Evolutionary conservation across 495 filamentous ascomycete species (phyloP).

Genomic region (Neurospora discreta): DNA sequence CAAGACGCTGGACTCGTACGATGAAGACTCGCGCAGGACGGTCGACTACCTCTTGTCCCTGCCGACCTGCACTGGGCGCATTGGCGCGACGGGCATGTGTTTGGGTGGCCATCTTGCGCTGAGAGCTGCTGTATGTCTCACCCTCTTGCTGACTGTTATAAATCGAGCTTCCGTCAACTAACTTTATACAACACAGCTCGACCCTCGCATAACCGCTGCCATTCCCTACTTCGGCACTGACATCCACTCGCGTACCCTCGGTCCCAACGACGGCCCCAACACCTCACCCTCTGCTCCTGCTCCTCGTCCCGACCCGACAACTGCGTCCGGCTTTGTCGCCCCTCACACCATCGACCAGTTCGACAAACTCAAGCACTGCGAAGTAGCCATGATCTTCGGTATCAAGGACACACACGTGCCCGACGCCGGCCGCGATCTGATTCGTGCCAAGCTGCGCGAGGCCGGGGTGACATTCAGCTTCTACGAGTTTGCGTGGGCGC

Average conservation of each 20-base stretch:
- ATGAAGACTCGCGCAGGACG: slow-evolving; percentile 68
- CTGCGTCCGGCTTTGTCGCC: slow-evolving; percentile 5
- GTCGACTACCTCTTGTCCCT: slow-evolving; percentile 66
- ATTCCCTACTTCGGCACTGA: slow-evolving; percentile 93
- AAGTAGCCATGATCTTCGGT: slow-evolving; percentile 84
- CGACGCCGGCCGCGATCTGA: slow-evolving; percentile 72
- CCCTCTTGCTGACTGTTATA: neutral
- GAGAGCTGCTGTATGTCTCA: slow-evolving; percentile 48
- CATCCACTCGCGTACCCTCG: slow-evolving; percentile 68
- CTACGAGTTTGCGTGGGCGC: slow-evolving; percentile 84
- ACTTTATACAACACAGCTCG: slow-evolving; percentile 32
- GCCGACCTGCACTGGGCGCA: slow-evolving; percentile 69
- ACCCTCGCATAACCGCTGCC: slow-evolving; percentile 60
- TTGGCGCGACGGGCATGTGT: slow-evolving; percentile 92
- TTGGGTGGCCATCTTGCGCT: slow-evolving; percentile 86
- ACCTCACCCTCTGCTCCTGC: slow-evolving; percentile 19
- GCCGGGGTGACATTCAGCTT: slow-evolving; percentile 66
- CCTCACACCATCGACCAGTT: slow-evolving; percentile 35
- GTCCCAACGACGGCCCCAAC: slow-evolving; percentile 30
- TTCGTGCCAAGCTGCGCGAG: slow-evolving; percentile 71
- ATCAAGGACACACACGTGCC: slow-evolving; percentile 87
- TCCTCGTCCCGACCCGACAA: neutral
- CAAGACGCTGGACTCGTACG: slow-evolving; percentile 83
- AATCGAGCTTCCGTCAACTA: neutral
- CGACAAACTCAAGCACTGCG: slow-evolving; percentile 55